Base-by-base conservation (phyloP, 2,329 filamentous ascomycete species). In the Parastagonospora avenae region DNA sequence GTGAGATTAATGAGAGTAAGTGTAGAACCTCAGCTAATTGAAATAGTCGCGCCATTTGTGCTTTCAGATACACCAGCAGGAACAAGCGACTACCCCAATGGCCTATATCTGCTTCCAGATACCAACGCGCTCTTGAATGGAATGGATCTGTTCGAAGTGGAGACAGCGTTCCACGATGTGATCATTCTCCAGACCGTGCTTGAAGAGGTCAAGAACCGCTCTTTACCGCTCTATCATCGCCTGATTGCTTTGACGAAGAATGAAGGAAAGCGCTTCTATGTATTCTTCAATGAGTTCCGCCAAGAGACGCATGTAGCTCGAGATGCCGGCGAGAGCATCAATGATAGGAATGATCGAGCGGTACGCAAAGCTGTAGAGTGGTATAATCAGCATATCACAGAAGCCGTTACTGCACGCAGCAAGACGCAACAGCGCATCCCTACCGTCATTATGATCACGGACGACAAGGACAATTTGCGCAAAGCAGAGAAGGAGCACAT, bases 211-310 rank as follows among this genome's bases (percentile, higher is more conserved):
- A 90, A 92, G 70, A 96, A 97, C 73, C 86, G 92, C 63, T 97
- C 93, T 10, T 76, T 97, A 54, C 94, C 94, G 36, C 84, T 99
- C 32, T 99, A 97, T 78, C 97, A 97, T 74, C 90, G 94, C 33
- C 80, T 99, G 42, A 85, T 97, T 60, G 87, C 89, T 16, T 80
- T 99, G 57, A 96, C 92, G 33, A 96, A 93, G 76, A 96, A 93
- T 68, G 92, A 96, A 65, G 92, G 96, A 60, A 99, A 99, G 80
- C 86, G 93, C 47, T 97, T 96, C 72, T 97, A 97, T 69, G 91
- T 99, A 45, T 99, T 99, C 74, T 97, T 97, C 84, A 99, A 99
- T 73, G 94, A 99, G 66, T 99, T 99, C 70, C 85, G 93, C 44
- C 80, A 92, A 33, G 95, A 99, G 74, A 99, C 94, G 0, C 90